Evolutionary conservation across 2,329 filamentous ascomycete genomes (phyloP).

Genomic region (Polytolypa hystricis): DNA sequence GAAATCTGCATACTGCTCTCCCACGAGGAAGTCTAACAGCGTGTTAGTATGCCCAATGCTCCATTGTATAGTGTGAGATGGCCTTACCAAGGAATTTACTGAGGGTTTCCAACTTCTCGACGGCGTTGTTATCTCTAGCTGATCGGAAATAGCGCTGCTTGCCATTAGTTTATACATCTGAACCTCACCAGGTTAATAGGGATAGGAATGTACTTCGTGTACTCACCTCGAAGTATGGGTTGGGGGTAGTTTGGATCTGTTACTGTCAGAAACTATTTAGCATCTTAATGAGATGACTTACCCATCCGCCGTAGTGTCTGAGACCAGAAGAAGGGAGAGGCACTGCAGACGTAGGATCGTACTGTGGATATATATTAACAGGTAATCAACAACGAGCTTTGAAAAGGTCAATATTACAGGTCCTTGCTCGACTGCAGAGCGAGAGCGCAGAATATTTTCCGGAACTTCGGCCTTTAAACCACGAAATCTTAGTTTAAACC

Average conservation of each 20-base stretch:
- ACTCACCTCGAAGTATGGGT: constrained; percentile 3
- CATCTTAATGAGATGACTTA: not conserved
- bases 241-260: not conserved
- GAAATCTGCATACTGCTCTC: not conserved
- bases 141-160: not conserved
- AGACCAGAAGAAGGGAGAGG: constrained; percentile 1
- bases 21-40: constrained; percentile 1
- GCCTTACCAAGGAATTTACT: constrained; percentile 9
- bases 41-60: constrained; percentile 1
- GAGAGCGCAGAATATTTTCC: too few relatives aligned
- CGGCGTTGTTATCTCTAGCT: constrained; percentile 2
- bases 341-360: too few relatives aligned
- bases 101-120: constrained; percentile 7
- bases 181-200: too few relatives aligned
- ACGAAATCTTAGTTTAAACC: not conserved
- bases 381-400: too few relatives aligned
- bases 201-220: not conserved
- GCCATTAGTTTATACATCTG: too few relatives aligned
- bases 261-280: not conserved
- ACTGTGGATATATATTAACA: too few relatives aligned
- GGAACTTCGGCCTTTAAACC: too few relatives aligned
- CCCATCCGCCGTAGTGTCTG: constrained; percentile 1
- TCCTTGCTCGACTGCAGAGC: too few relatives aligned
- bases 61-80: not conserved
- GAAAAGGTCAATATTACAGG: too few relatives aligned